phyloP scores from a whole-genome alignment of 345 rosid genomes.

The Hibiscus tridactylites region DNA sequence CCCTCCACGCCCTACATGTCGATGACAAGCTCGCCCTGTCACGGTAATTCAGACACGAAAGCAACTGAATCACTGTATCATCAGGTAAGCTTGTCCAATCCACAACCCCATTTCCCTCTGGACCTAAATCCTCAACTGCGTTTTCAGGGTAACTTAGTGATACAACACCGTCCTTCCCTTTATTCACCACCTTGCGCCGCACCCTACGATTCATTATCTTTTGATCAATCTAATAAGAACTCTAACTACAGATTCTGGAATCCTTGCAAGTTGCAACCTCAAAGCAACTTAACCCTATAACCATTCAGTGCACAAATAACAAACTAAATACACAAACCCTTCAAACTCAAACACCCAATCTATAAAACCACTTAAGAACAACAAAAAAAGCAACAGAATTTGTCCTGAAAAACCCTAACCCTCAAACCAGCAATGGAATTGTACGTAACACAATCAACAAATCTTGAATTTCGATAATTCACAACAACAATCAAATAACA shows the following conservation, averaged over 20 bases:
- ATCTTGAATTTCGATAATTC: slow-evolving; percentile 5
- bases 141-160: slow-evolving; percentile 43
- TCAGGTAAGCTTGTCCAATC: slow-evolving; percentile 69
- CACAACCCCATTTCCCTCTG: slow-evolving; percentile 26
- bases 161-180: slow-evolving; percentile 45
- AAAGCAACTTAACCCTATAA: slow-evolving; percentile 10
- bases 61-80: slow-evolving; percentile 64
- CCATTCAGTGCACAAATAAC: slow-evolving; percentile 4
- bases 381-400: background rate
- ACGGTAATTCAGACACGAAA: slow-evolving; percentile 60
- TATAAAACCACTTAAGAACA: slow-evolving; percentile 8
- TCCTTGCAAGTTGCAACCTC: background rate
- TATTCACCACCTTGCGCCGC: slow-evolving; percentile 54
- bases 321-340: slow-evolving; percentile 10
- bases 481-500: slow-evolving; percentile 4
- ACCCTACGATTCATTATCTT: slow-evolving; percentile 69
- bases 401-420: slow-evolving; percentile 25
- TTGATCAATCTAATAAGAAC: slow-evolving; percentile 14
- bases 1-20: slow-evolving; percentile 57
- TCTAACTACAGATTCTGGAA: background rate
- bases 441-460: background rate
- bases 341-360: slow-evolving; percentile 12
- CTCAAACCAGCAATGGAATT: slow-evolving; percentile 17
- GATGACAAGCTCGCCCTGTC: slow-evolving; percentile 72
- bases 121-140: slow-evolving; percentile 33